Evolutionary conservation across 2,329 filamentous ascomycete genomes (phyloP), one percentile per base, ranked within the genome.

Genomic region (Ilyonectria mors-panacis): DNA sequence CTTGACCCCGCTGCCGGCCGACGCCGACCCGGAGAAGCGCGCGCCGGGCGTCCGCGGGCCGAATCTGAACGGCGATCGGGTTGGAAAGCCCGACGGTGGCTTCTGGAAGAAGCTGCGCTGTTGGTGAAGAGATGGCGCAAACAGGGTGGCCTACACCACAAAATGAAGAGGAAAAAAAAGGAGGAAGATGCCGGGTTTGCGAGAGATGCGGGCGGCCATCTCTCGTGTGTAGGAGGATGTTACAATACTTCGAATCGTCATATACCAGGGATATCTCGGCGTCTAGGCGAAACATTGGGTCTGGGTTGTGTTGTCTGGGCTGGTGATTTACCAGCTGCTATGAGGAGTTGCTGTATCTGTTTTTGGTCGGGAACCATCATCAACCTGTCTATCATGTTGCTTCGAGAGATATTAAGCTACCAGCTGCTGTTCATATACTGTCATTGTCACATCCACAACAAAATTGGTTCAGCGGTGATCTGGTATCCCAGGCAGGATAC

Each of bases 61-160:
- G 12, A 82, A 78, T 39, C 71, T 84, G 8, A 78, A 82, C 17
- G 82, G 82, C n/a, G 81, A 85, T 23, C 81, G 80, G 35, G 71
- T 85, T 12, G 84, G 84, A 1, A 79, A 81, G 35, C 81, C 79
- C 2, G 78, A 81, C 1, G 79, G 80, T 1, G 83, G 83, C 10
- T 89, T 89, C 76, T 89, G 86, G 87, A 87, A 81, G 79, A 87
- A 81, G 73, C 75, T 89, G 72, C 80, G 87, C 76, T 91, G 82
- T 70, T 89, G 87, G 87, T 89, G 72, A 80, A 37, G 45, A 33
- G 48, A 19, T 17, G 23, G 17, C 17, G 51, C 53, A 45, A 17
- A 56, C 45, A 55, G 42, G 13, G 44, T 21, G 33, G 15, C 12
- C 7, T 44, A n/a, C 7, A 51, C 26, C 37, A 54, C 9, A 47